Base-by-base conservation (phyloP, 2,329 filamentous ascomycete species). In the Penicillium sp. region DNA sequence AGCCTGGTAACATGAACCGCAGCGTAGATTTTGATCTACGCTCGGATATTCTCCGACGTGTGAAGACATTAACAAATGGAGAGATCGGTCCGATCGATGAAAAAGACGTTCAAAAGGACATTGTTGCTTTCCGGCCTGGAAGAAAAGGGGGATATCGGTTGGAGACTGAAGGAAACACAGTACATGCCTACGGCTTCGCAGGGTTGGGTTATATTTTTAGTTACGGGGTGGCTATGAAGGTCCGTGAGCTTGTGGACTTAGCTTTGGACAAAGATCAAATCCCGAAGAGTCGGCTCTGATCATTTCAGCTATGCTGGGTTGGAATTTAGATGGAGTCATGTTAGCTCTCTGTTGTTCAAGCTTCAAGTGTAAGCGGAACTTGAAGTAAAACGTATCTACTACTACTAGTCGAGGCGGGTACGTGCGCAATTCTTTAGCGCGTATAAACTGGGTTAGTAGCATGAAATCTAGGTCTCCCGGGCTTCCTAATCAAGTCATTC, bases 121-220 rank as follows among this genome's bases (percentile, higher is more conserved):
- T 60, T 41, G 60, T 62, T 12, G 61, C 42, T 1, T 56, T 64
- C 33, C 44, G 59, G 20, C 61, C 61, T 7, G 46, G 30, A 1
- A 45, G 61, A 26, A 53, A 56, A 29, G 58, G 59, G 3, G 61
- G 61, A 2, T 57, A 56, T 52, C 55, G 58, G 2, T 15, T 62
- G 3, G 61, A 62, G 36, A 21, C 9, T 13, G 58, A 60, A 2
- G 58, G 40, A 2, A 34, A 49, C 5, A 44, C 48, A 2, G 53
- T 62, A 6, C 59, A 62, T 34, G 58, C 61, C 4, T 62, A 63
- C 42, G 59, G 61, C 9, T 60, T 52, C 17, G 51, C 46, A 9
- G 30, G 50, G 8, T 15, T 57, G 12, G 58, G 56, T 2, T 63
- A 58, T 34, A 52, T 44, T 1, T 60, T 1, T 82, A 55, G 21